Conservation (phyloP, 2,329 filamentous ascomycete species). For the Trichoderma koningiopsis region DNA sequence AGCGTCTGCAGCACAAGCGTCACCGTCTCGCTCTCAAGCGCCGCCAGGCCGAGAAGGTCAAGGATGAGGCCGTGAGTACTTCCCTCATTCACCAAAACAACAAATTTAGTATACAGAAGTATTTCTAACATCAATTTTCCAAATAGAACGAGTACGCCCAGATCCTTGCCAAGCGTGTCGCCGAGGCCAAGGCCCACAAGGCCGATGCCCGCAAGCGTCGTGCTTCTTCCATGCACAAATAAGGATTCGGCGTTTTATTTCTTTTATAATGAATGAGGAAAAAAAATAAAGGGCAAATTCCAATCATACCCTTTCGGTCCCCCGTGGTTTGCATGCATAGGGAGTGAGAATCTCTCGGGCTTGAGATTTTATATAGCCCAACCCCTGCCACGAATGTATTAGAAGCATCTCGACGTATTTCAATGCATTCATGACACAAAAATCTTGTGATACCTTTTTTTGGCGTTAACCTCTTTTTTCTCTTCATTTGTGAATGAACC, state of each 20-base stretch:
- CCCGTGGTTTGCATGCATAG: conserved; percentile 47
- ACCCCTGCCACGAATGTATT: conserved; percentile 41
- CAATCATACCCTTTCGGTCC: conserved; percentile 40
- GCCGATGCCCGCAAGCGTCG: conserved; percentile 94
- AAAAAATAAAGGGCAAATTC: conserved; percentile 37
- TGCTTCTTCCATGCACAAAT: conserved; percentile 93
- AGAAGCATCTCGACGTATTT: conserved; percentile 42
- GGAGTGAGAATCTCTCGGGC: conserved; percentile 43
- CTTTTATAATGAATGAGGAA: conserved; percentile 34
- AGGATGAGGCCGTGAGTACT: conserved; percentile 92
- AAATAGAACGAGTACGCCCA: conserved; percentile 91
- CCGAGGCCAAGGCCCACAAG: conserved; percentile 93
- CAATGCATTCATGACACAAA: conserved; percentile 35
- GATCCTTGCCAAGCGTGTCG: conserved; percentile 94
- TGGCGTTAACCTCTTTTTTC: neutral
- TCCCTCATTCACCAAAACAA: conserved; percentile 15
- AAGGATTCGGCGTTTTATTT: conserved; percentile 46
- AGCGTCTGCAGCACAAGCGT: conserved; percentile 99
- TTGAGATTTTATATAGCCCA: conserved; percentile 33
- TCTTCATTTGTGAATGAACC: neutral
- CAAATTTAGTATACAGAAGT: conserved; percentile 47
- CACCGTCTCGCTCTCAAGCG: conserved; percentile 98
- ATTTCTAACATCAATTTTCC: conserved; percentile 40
- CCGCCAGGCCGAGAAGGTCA: conserved; percentile 93
- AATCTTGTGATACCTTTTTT: conserved; percentile 11